Base-by-base conservation (phyloP, 1,284 basidiomycete genomes). In the Microstroma glucosiphilum region DNA sequence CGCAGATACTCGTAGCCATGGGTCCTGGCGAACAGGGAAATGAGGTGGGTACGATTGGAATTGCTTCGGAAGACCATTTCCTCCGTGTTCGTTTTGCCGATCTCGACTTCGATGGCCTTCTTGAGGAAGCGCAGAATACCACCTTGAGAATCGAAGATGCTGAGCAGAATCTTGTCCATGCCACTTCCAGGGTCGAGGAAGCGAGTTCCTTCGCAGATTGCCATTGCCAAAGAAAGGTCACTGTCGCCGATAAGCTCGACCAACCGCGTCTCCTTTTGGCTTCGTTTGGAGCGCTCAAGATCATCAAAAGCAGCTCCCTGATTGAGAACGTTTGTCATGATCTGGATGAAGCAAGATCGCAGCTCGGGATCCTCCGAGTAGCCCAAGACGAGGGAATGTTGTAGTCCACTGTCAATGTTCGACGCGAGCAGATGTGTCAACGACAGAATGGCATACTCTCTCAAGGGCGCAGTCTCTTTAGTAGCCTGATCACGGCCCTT, bases 321-420 rank as follows among this genome's bases (percentile, higher is more conserved):
- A 15, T 87, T 85, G 58, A 96, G 84, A 3, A 92, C 90, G 56
- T 89, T 86, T 56, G 89, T 87, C 79, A 93, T 90, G n/a, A 92
- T 87, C 74, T 89, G 87, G 59, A 91, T 87, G 75, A 93, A 94
- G 25, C 92, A 90, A 2, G 86, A 84, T 42, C 91, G 86, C 72
- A 89, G 88, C 30, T 85, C 81, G 17, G 84, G 82, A 73, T 93
- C 89, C 30, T 83, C 81, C 71, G 91, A 88, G 71, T 91, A 92
- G 2, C 89, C 90, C 60, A 90, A 81, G 1, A 86, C 82, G 30
- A 94, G 84, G 73, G 89, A 92, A 77, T 92, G 90, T 79, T 92
- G 92, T 70, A 94, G 86, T 13, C 91, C 91, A 67, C 86, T 88
- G 72, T 94, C 90, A 40, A 90, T 88, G 75, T 94, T 96, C 19